Evolutionary conservation across 805 yeast genomes (phyloP), one percentile per base, ranked within the genome.

Genomic region (Zygosaccharomyces lentus): DNA sequence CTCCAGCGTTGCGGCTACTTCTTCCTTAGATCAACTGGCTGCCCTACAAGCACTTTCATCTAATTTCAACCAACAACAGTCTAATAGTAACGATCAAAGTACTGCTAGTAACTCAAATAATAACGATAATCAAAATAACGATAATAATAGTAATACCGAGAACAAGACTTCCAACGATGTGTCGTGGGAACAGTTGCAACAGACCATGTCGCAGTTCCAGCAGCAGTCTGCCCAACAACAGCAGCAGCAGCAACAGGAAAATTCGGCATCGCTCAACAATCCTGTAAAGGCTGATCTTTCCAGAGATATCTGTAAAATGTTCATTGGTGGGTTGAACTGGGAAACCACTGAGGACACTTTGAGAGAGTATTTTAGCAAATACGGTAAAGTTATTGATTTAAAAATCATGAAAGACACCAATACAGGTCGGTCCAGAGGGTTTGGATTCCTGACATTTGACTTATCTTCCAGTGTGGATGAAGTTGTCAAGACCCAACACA

Each of bases 311-410:
- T 95, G 95, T 45, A 89, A 89, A 64, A 86, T 89, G 95, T 89
- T 89, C 61, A 80, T 88, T 66, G 99, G 99, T 52, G 99, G 99
- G 41, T 79, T 91, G 58, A 93, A 91, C 61, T 91, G 98, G 98
- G 97, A 91, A 62, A 91, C 99, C 12, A 82, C 90, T 10, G 98
- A 91, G 61, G 95, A 89, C 52, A 80, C 84, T 27, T 71, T 91
- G 68, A 81, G 76, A 55, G 82, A 80, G 45, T 91, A 91, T 65
- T 91, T 91, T 64, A 72, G 83, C 39, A 83, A 90, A 65, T 91
- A 78, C 64, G 99, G 99, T 56, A 91, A 84, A 53, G 90, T 91
- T 45, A 64, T 80, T 34, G 97, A 90, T 54, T 79, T 86, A 59
- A 87, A 91, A 32, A 91, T 91, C 51, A 91, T 93, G 98, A 84